phyloP scores from a whole-genome alignment of 805 yeast genomes.

The Candida alai region DNA sequence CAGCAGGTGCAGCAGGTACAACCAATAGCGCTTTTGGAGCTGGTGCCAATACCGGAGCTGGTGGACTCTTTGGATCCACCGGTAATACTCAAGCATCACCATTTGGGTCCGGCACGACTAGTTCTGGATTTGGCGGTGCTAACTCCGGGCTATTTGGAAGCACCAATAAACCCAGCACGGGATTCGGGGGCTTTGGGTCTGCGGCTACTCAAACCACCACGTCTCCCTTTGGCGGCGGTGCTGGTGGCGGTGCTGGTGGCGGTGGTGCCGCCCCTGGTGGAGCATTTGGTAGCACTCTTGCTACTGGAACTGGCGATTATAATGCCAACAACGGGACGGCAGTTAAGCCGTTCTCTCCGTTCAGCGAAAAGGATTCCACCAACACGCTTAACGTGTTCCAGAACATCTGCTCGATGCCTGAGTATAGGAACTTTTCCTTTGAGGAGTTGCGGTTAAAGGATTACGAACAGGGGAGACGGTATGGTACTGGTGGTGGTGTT shows the following conservation, averaged over 20 bases:
- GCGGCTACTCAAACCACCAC: constrained; percentile 15
- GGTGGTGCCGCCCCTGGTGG: constrained; percentile 17
- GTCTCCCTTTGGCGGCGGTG: constrained; percentile 15
- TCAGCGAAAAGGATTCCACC: constrained; percentile 66
- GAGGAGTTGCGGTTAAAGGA: constrained; percentile 91
- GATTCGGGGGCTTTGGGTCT: constrained; percentile 16
- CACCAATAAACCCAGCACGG: constrained; percentile 11
- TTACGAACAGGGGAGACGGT: constrained; percentile 68
- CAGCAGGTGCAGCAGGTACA: background rate
- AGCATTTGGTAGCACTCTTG: constrained; percentile 20
- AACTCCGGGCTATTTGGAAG: constrained; percentile 22
- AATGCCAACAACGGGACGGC: constrained; percentile 63
- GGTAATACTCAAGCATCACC: constrained; percentile 18
- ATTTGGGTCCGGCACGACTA: constrained; percentile 37
- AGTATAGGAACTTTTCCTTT: constrained; percentile 72
- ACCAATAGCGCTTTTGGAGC: constrained; percentile 8
- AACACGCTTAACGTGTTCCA: constrained; percentile 54
- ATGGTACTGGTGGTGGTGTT: constrained; percentile 40
- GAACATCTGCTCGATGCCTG: constrained; percentile 85
- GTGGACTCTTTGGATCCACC: constrained; percentile 20
- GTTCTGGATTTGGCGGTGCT: constrained; percentile 19
- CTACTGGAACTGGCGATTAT: constrained; percentile 23
- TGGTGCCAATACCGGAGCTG: constrained; percentile 17
- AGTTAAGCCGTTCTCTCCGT: constrained; percentile 63
- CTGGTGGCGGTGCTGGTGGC: constrained; percentile 17